Evolutionary conservation across 352 stramenopile species (phyloP).

Genomic region (Phytophthora aleatoria): DNA sequence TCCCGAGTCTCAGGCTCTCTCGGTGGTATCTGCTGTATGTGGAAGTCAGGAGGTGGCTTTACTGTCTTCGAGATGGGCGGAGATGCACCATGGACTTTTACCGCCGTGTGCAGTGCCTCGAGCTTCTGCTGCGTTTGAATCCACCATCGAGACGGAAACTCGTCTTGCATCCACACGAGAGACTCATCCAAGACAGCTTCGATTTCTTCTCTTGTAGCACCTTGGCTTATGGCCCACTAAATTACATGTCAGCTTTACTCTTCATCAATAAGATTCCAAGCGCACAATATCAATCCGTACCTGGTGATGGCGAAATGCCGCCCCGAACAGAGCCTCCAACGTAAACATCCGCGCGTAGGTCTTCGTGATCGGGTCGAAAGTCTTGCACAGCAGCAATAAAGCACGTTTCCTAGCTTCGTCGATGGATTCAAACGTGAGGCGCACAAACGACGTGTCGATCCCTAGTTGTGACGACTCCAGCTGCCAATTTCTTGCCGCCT

Average conservation of each 20-base stretch:
- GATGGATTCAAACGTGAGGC: conserved; percentile 73
- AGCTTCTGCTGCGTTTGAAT: conserved; percentile 32
- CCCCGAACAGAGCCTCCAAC: conserved; percentile 57
- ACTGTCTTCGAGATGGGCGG: conserved; percentile 11
- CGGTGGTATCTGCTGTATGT: conserved; percentile 32
- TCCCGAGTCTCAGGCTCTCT: conserved; percentile 26
- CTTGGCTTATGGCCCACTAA: conserved; percentile 62
- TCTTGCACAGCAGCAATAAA: conserved; percentile 74
- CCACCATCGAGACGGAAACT: conserved; percentile 65
- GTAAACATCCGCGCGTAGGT: conserved; percentile 69
- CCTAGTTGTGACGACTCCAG: conserved; percentile 27
- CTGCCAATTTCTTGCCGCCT: conserved; percentile 33
- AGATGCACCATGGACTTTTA: conserved; percentile 1
- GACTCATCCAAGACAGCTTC: conserved; percentile 37
- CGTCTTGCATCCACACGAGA: conserved; percentile 44
- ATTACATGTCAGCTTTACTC: conserved; percentile 6
- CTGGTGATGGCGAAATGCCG: conserved; percentile 65
- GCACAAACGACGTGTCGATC: conserved; percentile 62
- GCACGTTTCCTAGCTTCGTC: conserved; percentile 70
- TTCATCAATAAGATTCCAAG: background rate
- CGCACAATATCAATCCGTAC: conserved; percentile 18
- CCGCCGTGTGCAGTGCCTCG: background rate
- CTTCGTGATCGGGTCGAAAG: conserved; percentile 64
- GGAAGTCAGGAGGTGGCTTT: conserved; percentile 10
- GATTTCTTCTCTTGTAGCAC: conserved; percentile 38